phyloP scores from a whole-genome alignment of 306 rosid genomes.

The Ochetophila trinervis region DNA sequence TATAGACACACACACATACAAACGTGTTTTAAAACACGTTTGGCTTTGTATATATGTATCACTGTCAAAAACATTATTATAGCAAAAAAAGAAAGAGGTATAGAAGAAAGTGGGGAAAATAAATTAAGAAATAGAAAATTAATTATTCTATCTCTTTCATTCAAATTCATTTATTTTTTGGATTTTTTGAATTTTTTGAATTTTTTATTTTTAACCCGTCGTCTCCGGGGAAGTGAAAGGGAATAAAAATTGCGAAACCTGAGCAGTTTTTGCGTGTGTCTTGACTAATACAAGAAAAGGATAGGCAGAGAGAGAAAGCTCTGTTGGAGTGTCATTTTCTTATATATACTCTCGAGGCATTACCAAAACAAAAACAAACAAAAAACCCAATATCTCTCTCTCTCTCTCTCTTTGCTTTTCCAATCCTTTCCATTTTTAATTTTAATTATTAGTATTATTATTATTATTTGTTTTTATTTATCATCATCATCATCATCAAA shows the following conservation, averaged over 20 bases:
- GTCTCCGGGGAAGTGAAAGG: slow-evolving; percentile 33
- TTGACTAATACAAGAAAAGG: slow-evolving; percentile 41
- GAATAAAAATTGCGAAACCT: slow-evolving; percentile 24
- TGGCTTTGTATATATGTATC: no score
- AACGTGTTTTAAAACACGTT: no score
- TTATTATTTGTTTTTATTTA: neutral
- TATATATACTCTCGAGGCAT: slow-evolving; percentile 70
- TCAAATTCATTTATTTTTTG: no score
- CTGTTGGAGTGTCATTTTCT: slow-evolving; percentile 82
- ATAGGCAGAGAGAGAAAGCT: slow-evolving; percentile 20
- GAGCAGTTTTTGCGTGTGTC: slow-evolving; percentile 42
- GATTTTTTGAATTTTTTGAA: no score
- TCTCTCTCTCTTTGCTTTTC: slow-evolving; percentile 25
- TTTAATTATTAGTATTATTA: neutral
- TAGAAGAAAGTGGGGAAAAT: neutral
- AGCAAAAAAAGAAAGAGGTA: neutral
- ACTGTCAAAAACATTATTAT: no score
- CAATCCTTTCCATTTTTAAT: slow-evolving; percentile 20
- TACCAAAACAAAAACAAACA: no score
- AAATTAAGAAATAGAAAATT: neutral
- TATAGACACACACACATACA: no score
- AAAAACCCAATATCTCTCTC: no score
- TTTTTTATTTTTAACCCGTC: slow-evolving; percentile 34
- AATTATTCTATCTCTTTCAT: neutral
- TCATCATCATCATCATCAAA: slow-evolving; percentile 17